Evolutionary conservation across 768 basidiomycete genomes (phyloP).

Genomic region (Russula abietina): DNA sequence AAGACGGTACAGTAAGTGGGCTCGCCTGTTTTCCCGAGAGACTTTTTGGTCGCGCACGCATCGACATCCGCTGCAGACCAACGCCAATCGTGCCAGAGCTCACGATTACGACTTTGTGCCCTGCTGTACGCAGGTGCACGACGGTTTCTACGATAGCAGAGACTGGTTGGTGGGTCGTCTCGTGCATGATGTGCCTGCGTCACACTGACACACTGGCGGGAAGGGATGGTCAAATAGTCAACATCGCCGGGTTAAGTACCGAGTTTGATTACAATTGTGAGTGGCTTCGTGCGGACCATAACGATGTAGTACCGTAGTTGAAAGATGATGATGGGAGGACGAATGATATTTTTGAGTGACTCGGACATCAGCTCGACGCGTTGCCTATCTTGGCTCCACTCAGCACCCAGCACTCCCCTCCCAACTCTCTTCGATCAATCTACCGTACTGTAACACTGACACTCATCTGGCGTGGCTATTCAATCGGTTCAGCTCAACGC

Average conservation of each 20-base stretch:
- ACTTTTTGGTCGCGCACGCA: conserved; percentile 73
- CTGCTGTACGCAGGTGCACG: conserved; percentile 62
- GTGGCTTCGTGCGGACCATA: conserved; percentile 18
- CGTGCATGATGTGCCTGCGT: conserved; percentile 84
- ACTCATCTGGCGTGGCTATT: too few relatives aligned
- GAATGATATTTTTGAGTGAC: not conserved
- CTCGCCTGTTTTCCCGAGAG: conserved; percentile 87
- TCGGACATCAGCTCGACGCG: too few relatives aligned
- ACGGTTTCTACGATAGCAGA: conserved; percentile 92
- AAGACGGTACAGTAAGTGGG: too few relatives aligned
- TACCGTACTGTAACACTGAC: too few relatives aligned
- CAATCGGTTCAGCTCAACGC: too few relatives aligned
- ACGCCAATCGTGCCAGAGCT: conserved; percentile 98
- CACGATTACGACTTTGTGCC: conserved; percentile 93
- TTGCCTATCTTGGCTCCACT: too few relatives aligned
- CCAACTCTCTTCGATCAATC: too few relatives aligned
- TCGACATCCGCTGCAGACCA: conserved; percentile 85
- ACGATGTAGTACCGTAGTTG: not conserved
- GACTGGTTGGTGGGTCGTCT: conserved; percentile 86
- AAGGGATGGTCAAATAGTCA: not conserved
- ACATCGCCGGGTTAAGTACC: conserved; percentile 24
- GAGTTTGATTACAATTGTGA: conserved; percentile 30
- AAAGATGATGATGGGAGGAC: not conserved
- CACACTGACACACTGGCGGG: not conserved
- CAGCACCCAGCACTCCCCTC: too few relatives aligned